Conservation (phyloP, 768 basidiomycete species). For the Mycena haematopus region DNA sequence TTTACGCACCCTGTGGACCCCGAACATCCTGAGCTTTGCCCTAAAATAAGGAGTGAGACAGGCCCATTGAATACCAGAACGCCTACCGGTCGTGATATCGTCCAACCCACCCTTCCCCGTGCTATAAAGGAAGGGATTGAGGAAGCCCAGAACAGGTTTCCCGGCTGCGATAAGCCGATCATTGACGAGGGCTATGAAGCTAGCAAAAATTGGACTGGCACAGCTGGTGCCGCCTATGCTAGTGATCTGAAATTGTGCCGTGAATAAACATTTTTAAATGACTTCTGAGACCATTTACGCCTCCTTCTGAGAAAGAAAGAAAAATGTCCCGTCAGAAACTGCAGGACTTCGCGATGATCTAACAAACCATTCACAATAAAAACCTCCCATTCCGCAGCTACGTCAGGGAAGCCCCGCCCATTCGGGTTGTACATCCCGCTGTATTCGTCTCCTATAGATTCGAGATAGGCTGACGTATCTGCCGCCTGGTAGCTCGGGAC, state of each 20-base stretch:
- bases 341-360: neutral
- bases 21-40: neutral
- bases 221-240: neutral
- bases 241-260: neutral
- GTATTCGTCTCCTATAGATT: neutral
- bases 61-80: neutral
- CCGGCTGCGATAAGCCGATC: neutral
- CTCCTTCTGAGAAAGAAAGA: neutral
- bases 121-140: neutral
- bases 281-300: no score
- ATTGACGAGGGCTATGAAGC: neutral
- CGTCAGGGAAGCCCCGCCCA: constrained; percentile 6
- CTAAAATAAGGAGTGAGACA: neutral
- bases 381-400: constrained; percentile 8
- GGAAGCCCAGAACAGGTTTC: neutral
- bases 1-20: neutral
- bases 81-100: neutral
- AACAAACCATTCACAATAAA: constrained; percentile 5
- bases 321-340: neutral
- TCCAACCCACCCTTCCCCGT: neutral
- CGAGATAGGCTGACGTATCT: neutral
- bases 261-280: neutral
- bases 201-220: neutral
- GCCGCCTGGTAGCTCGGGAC: constrained; percentile 2
- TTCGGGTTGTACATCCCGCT: constrained; percentile 2